Base-by-base conservation (phyloP, 176 grass and related monocot species). In the Urochloa ruziziensis region DNA sequence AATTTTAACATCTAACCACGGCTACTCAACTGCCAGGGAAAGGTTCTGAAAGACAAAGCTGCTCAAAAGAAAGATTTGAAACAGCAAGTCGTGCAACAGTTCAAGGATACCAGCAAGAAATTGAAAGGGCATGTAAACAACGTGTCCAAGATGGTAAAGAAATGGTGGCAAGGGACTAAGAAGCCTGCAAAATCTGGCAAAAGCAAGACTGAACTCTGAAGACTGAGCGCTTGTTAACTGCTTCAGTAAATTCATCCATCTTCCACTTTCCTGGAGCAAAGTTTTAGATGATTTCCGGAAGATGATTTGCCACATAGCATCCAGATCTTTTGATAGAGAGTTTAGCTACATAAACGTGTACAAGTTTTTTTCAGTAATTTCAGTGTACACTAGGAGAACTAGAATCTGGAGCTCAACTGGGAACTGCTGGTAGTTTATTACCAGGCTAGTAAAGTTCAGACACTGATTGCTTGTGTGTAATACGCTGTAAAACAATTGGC, bases 131-230 rank as follows among this genome's bases (percentile, higher is more conserved):
- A 93, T 18, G 83, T 98, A 64, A 86, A 84, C 75, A 90, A 86
- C 59, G 85, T 81, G 57, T 95, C 96, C 14, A 88, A 95, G 30
- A 63, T 57, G 47, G 74, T 95, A 0, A 93, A 91, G 76, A 98
- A 88, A 77, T 98, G 92, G 96, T 98, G 93, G 93, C 58, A 74
- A 48, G 96, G 85, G 47, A 85, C 86, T 73, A 91, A 94, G 29
- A 87, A 82, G 43, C 80, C 85, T 33, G 23, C 84, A 60, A 95
- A 90, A 73, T 59, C 84, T 2, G 51, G 79, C 52, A 93, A 95
- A 87, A 81, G 77, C 54, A 92, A 94, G 87, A 87, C 61, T 54
- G 95, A 98, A 65, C 91, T 98, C 47, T 98, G 80, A 93, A 58
- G 30, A 70, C 37, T 10, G 2, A 53, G 5, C 17, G 34, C 34